phyloP scores from a whole-genome alignment of 192 early-diverging fungal species.

The Coemansia sp. region DNA sequence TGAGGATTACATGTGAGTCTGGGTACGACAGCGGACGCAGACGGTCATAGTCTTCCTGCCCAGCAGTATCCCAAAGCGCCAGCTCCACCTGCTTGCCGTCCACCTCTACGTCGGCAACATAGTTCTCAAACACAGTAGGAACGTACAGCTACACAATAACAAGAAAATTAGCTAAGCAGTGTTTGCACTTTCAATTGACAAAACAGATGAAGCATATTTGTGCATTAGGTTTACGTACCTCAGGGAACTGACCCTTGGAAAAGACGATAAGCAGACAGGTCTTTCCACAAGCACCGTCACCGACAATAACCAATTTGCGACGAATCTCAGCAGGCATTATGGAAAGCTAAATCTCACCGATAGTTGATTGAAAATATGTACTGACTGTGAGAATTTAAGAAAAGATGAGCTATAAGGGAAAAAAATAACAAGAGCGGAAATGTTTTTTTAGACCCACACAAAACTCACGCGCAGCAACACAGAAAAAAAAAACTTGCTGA shows the following conservation, averaged over 20 bases:
- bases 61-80: conserved; percentile 94
- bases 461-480: background rate
- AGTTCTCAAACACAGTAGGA: conserved; percentile 95
- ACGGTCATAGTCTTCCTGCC: conserved; percentile 97
- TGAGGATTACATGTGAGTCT: conserved; percentile 88
- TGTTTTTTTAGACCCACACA: conserved; percentile 2
- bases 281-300: conserved; percentile 92
- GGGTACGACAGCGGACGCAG: conserved; percentile 89
- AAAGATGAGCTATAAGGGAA: conserved; percentile 4
- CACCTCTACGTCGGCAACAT: conserved; percentile 82
- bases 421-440: conserved; percentile 6
- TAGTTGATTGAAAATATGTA: conserved; percentile 4
- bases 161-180: background rate
- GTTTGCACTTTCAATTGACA: no score
- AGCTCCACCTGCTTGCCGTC: conserved; percentile 79
- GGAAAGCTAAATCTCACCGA: conserved; percentile 2
- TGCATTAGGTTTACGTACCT: conserved; percentile 55
- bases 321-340: conserved; percentile 47
- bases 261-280: conserved; percentile 87
- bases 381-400: conserved; percentile 8
- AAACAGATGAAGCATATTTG: no score
- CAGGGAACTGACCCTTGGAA: conserved; percentile 79
- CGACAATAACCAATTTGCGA: conserved; percentile 87
- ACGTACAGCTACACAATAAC: conserved; percentile 55
- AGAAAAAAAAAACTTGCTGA: conserved; percentile 8